Evolutionary conservation across 495 filamentous ascomycete species (phyloP).

Genomic region (Penicillium samsonianum): DNA sequence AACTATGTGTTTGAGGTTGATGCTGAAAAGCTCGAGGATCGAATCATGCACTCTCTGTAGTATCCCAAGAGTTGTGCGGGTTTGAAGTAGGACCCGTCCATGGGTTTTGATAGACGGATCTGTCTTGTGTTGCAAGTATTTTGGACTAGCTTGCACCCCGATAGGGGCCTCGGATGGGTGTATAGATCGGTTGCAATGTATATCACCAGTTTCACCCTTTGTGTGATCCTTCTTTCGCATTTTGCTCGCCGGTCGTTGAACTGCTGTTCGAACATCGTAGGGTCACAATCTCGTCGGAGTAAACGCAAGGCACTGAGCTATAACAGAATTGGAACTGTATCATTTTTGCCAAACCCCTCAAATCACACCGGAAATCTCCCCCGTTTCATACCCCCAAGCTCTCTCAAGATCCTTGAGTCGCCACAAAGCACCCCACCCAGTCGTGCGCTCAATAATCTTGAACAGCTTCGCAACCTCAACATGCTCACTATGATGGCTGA

Average conservation of each 20-base stretch:
- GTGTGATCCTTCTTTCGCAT: background rate
- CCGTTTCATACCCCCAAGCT: conserved; percentile 42
- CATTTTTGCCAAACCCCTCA: conserved; percentile 8
- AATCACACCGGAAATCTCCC: conserved; percentile 28
- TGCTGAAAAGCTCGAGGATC: conserved; percentile 30
- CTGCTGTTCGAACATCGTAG: background rate
- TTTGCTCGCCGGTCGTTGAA: background rate
- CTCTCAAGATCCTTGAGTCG: conserved; percentile 40
- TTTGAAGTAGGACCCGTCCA: conserved; percentile 4
- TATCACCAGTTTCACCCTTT: background rate
- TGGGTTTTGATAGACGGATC: too few relatives aligned
- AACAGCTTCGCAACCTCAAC: conserved; percentile 36
- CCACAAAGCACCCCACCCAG: conserved; percentile 45
- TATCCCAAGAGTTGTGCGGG: conserved; percentile 31
- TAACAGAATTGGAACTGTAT: background rate
- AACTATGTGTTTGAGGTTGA: conserved; percentile 39
- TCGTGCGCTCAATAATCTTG: conserved; percentile 38
- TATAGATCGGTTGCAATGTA: background rate
- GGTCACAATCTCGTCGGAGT: background rate
- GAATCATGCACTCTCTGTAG: conserved; percentile 33
- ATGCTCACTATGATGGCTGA: conserved; percentile 46
- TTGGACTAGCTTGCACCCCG: background rate
- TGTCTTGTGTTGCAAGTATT: background rate
- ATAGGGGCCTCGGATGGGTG: background rate
- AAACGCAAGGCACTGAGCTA: background rate